phyloP scores from a whole-genome alignment of 108 stramenopile species.

The Bacterosira constricta region DNA sequence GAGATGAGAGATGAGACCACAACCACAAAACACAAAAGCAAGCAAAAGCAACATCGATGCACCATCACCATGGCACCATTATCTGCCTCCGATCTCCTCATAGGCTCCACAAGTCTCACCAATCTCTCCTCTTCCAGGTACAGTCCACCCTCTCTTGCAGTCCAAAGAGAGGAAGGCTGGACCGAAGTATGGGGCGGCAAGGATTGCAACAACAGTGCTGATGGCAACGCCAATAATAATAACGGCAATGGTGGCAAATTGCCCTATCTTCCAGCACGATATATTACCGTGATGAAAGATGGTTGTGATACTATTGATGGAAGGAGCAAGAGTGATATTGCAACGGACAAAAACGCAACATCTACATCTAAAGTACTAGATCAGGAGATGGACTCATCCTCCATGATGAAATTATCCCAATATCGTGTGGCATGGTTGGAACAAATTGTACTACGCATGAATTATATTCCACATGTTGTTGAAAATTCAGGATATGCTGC shows the following conservation, averaged over 20 bases:
- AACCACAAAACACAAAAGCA: no score
- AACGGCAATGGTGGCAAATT: background rate
- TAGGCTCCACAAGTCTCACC: no score
- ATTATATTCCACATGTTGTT: constrained; percentile 58
- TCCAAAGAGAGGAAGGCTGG: constrained; percentile 63
- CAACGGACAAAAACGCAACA: background rate
- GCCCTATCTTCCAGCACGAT: constrained; percentile 5
- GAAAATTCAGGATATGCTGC: constrained; percentile 57
- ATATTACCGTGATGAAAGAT: constrained; percentile 20
- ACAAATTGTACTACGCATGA: constrained; percentile 69
- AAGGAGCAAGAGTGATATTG: no score
- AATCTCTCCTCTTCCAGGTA: constrained; percentile 38
- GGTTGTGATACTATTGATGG: constrained; percentile 28
- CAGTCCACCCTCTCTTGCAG: constrained; percentile 23
- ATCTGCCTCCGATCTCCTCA: no score
- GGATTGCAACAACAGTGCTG: no score
- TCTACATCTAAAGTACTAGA: background rate
- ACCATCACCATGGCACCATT: no score
- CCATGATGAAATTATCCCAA: constrained; percentile 50
- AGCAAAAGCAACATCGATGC: no score
- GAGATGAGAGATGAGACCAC: no score
- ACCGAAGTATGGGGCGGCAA: constrained; percentile 72
- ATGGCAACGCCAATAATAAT: background rate
- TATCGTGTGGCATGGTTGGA: constrained; percentile 73
- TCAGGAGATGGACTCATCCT: constrained; percentile 1